Evolutionary conservation across 345 rosid species (phyloP).

Genomic region (Bruguiera sexangula): DNA sequence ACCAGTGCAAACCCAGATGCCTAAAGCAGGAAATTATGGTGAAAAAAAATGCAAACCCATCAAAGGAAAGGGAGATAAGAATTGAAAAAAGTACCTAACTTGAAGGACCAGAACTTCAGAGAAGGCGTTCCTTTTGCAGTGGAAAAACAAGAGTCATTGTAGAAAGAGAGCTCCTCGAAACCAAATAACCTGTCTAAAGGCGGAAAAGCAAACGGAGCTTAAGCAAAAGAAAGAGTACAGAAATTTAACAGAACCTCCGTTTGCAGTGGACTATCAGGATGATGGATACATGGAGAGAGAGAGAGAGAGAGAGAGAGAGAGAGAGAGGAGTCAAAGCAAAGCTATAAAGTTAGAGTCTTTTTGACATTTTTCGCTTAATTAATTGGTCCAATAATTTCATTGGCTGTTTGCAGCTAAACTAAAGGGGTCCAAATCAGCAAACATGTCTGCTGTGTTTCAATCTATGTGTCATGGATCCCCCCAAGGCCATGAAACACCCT

Average conservation of each 20-base stretch:
- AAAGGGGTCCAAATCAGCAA: background rate
- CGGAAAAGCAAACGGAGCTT: background rate
- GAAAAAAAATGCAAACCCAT: conserved; percentile 6
- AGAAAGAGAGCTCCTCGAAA: conserved; percentile 15
- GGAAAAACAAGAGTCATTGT: conserved; percentile 11
- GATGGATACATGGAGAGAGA: conserved; percentile 16
- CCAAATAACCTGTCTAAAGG: conserved; percentile 5
- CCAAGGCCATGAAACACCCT: background rate
- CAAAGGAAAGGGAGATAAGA: background rate
- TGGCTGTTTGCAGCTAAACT: background rate
- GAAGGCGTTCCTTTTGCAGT: conserved; percentile 11
- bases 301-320: conserved; percentile 11
- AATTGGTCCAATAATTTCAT: background rate
- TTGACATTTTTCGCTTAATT: background rate
- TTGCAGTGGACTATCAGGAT: conserved; percentile 28
- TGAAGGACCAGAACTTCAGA: conserved; percentile 24
- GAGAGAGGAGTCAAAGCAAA: conserved; percentile 31
- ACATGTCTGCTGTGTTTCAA: background rate
- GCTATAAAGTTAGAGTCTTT: conserved; percentile 16
- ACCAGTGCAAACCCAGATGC: conserved; percentile 31
- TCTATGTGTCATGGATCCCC: background rate
- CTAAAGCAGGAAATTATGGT: conserved; percentile 10
- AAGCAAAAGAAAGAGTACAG: conserved; percentile 7
- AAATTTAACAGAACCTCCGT: conserved; percentile 22
- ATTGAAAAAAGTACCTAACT: conserved; percentile 28